Base-by-base conservation (phyloP, 768 basidiomycete species). In the Xerocomellus amylosporus region DNA sequence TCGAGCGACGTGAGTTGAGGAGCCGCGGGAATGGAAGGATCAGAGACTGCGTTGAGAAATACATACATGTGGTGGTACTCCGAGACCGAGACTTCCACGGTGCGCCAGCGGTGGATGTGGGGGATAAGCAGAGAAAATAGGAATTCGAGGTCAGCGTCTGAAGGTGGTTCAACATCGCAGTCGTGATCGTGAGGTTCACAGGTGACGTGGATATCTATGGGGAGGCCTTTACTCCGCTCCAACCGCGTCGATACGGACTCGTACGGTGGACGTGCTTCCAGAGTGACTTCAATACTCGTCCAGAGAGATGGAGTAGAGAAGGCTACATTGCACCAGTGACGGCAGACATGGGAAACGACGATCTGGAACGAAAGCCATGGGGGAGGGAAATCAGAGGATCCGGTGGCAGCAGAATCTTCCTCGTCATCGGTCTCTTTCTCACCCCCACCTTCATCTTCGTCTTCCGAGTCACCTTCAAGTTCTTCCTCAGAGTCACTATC, bases 221-320 rank as follows among this genome's bases (percentile, higher is more conserved):
- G 82, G 5, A 79, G 74, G 2, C 71, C 72, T 58, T 81, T 78
- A 26, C 85, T 77, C 39, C 87, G 80, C 40, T 78, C 69, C 48
- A 89, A 68, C 61, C 79, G 81, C 12, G 64, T 66, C 41, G 64
- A 60, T 5, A 79, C 75, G 49, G 69, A 73, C 10, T 78, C 77
- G 50, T 79, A 77, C 2, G 78, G 77, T 4, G 74, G 69, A 24
- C 67, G 73, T 36, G 71, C 68, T 5, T 56, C 39, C 5, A 45
- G 40, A 20, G 22, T 14, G 19, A 69, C 49, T 1, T 8, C 9
- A 40, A 87, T 71, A 30, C 54, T 67, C 12, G 79, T 79, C 86
- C 86, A 88, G 17, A 87, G 74, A 9, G 72, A 70, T 1, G 83
- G 80, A 0, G 79, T 79, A 30, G 77, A 76, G 28, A 86, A 51